phyloP scores from a whole-genome alignment of 108 stramenopile genomes.

The Cyclotella baltica region DNA sequence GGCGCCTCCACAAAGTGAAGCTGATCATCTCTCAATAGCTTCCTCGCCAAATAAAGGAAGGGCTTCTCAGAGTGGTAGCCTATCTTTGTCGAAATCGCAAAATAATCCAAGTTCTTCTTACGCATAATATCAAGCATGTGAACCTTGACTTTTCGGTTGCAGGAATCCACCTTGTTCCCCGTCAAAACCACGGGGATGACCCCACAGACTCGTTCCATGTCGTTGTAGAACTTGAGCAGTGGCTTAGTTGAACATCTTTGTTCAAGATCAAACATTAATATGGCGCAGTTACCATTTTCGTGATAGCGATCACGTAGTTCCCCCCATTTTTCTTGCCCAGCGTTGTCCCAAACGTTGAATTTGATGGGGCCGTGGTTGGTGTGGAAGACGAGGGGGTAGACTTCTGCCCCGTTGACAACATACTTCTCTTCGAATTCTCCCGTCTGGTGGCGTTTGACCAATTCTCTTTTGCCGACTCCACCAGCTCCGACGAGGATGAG shows the following conservation, averaged over 20 bases:
- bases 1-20: conserved; percentile 98
- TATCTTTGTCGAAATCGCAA: conserved; percentile 98
- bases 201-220: conserved; percentile 98
- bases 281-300: conserved; percentile 99
- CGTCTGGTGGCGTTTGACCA: conserved; percentile 98
- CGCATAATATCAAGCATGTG: conserved; percentile 99
- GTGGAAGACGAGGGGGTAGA: conserved; percentile 97
- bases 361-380: conserved; percentile 99
- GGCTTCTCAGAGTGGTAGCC: conserved; percentile 99
- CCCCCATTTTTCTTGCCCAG: conserved; percentile 99
- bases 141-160: conserved; percentile 99
- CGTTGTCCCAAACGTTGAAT: conserved; percentile 99
- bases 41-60: conserved; percentile 98
- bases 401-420: conserved; percentile 96
- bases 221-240: conserved; percentile 99
- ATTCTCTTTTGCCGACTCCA: conserved; percentile 99
- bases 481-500: conserved; percentile 99
- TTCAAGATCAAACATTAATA: conserved; percentile 98
- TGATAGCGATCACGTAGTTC: conserved; percentile 97
- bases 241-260: conserved; percentile 99
- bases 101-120: conserved; percentile 99
- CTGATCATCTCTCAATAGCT: conserved; percentile 95
- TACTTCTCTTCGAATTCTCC: conserved; percentile 99
- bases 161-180: conserved; percentile 99
- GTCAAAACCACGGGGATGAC: conserved; percentile 98